Conservation (phyloP, 306 rosid species). For the Styphnolobium japonicum region DNA sequence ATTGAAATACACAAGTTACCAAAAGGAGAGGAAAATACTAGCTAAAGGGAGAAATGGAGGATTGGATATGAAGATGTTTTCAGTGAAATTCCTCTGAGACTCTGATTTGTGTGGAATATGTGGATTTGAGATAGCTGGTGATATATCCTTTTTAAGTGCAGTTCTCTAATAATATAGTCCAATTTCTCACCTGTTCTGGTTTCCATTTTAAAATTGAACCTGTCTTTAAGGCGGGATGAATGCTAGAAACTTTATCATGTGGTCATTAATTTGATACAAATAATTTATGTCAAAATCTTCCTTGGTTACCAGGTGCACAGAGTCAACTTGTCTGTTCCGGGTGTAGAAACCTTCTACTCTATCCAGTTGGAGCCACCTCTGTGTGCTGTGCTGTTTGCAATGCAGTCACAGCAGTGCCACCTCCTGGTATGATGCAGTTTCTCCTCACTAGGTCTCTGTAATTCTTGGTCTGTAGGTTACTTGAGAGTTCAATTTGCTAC, state of each 20-base stretch:
- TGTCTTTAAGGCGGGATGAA: not conserved
- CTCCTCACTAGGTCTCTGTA: not conserved
- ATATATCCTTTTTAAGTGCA: not conserved
- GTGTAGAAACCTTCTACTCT: conserved; percentile 83
- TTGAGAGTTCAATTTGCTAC: not conserved
- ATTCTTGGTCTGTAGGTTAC: not conserved
- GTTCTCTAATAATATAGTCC: not conserved
- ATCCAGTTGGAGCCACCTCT: conserved; percentile 94
- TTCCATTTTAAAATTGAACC: not conserved
- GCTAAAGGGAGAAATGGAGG: not conserved
- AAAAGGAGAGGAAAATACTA: not conserved
- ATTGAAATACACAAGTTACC: not conserved
- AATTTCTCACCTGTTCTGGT: conserved; percentile 6
- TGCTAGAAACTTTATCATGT: not conserved
- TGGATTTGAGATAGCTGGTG: conserved; percentile 21
- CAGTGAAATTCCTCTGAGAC: not conserved
- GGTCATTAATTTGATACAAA: conserved; percentile 1
- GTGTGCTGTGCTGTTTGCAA: conserved; percentile 99
- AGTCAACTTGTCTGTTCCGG: conserved; percentile 99
- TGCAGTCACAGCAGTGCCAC: conserved; percentile 96
- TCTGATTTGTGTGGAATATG: conserved; percentile 10
- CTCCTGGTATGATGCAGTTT: conserved; percentile 64
- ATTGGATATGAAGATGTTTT: conserved; percentile 9
- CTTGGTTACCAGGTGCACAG: conserved; percentile 59
- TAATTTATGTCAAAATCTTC: conserved; percentile 17